Evolutionary conservation across 2,329 filamentous ascomycete species (phyloP).

Genomic region (Helminthosporium solani): DNA sequence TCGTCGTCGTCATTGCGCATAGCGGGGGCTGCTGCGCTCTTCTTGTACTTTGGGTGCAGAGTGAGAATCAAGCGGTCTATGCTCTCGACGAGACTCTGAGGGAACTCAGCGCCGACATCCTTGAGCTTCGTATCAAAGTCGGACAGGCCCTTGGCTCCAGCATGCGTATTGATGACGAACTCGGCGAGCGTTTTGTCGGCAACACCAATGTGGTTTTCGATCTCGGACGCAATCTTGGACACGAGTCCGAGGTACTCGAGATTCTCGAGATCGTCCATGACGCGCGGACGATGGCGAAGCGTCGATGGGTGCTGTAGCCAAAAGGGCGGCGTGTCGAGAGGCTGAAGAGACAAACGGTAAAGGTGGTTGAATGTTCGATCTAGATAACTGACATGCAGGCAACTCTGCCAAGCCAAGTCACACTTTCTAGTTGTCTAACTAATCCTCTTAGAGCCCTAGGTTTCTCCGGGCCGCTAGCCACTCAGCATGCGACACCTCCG

Average conservation of each 20-base stretch:
- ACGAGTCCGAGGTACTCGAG: conserved; percentile 93
- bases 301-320: background rate
- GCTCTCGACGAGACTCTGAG: conserved; percentile 82
- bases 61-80: conserved; percentile 84
- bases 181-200: conserved; percentile 94
- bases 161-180: conserved; percentile 89
- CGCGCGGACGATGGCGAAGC: background rate
- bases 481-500: conserved; percentile 1
- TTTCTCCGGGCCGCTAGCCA: background rate
- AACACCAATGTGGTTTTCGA: conserved; percentile 90
- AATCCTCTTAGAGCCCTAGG: too few relatives aligned
- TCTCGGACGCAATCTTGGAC: conserved; percentile 88
- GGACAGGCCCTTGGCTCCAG: conserved; percentile 67
- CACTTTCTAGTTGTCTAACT: too few relatives aligned
- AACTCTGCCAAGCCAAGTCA: background rate
- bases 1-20: conserved; percentile 45
- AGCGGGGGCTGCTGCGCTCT: conserved; percentile 33
- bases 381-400: background rate
- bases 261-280: conserved; percentile 87
- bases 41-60: conserved; percentile 80
- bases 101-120: conserved; percentile 78
- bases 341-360: background rate
- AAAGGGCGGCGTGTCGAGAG: background rate
- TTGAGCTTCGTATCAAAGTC: conserved; percentile 77
- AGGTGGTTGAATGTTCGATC: background rate